Evolutionary conservation across 352 stramenopile species (phyloP).

Genomic region (Phytophthora europaea): DNA sequence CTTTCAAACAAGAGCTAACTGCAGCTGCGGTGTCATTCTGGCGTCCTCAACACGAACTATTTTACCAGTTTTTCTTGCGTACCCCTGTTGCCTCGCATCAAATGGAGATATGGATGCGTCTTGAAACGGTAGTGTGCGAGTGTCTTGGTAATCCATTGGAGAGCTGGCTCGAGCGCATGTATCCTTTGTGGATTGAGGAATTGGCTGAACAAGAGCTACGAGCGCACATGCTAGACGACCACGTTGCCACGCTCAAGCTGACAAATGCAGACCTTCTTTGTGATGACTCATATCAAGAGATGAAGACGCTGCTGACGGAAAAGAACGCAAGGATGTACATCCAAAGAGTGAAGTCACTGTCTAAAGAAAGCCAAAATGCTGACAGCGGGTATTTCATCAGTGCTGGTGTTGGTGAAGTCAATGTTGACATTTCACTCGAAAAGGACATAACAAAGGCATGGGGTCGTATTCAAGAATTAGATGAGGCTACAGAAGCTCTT

Average conservation of each 20-base stretch:
- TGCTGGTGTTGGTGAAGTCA: slow-evolving; percentile 43
- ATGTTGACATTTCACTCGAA: slow-evolving; percentile 52
- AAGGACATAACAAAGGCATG: slow-evolving; percentile 39
- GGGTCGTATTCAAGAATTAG: slow-evolving; percentile 46
- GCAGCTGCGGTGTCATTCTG: slow-evolving; percentile 46
- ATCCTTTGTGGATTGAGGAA: slow-evolving; percentile 81
- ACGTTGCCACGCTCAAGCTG: slow-evolving; percentile 61
- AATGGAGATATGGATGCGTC: slow-evolving; percentile 59
- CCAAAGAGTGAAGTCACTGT: slow-evolving; percentile 55
- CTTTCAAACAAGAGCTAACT: slow-evolving; percentile 39
- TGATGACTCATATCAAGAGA: slow-evolving; percentile 50
- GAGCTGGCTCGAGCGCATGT: slow-evolving; percentile 74
- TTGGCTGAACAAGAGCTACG: slow-evolving; percentile 73
- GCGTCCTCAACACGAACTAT: slow-evolving; percentile 70
- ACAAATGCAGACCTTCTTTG: slow-evolving; percentile 60
- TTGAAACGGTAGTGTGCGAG: slow-evolving; percentile 54
- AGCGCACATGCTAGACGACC: slow-evolving; percentile 70
- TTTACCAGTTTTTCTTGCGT: slow-evolving; percentile 73
- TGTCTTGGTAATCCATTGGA: slow-evolving; percentile 67
- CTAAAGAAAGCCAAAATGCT: slow-evolving; percentile 14
- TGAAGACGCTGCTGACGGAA: slow-evolving; percentile 58
- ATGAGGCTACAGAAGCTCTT: slow-evolving; percentile 53
- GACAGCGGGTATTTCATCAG: slow-evolving; percentile 37
- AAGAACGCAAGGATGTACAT: slow-evolving; percentile 73
- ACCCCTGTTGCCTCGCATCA: slow-evolving; percentile 43